Base-by-base conservation (phyloP, 495 filamentous ascomycete genomes). In the Hypoxylon lenormandii region DNA sequence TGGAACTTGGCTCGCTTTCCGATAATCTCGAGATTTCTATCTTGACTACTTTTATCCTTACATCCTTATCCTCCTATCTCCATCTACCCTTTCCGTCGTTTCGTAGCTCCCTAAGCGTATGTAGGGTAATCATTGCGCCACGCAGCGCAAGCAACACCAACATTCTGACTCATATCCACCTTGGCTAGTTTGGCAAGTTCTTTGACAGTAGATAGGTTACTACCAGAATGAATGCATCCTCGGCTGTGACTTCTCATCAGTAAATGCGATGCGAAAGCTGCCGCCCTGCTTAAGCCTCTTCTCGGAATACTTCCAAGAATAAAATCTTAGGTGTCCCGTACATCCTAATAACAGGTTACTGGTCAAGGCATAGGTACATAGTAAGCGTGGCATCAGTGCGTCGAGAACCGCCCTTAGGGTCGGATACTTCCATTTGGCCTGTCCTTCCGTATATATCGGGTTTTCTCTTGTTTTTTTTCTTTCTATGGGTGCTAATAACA, bases 401-500 rank as follows among this genome's bases (percentile, higher is more conserved):
- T 64, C 13, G 21, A 55, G 54, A 42, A 23, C 49, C 38, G 26
- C 38, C 22, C 15, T 36, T 52, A 4, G 8, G 16, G 15, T 23
- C 28, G 33, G 4, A 49, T 15, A 11, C 21, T 26, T 46, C 19
- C 22, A 13, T 16, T 56, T 55, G 43, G 15, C 33, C 21, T 42
- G 50, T 62, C 16, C 15, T 26, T 15, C 3, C 49, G 19, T 51
- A 26, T 49, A 56, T 57, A 58, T 60, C 56, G 47, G 42, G 19
- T 48, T 45, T 60, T 60, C 61, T 54, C 33, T 43, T 50, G 23
- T 42, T 50, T 59, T 47, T 50, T 28, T 55, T 60, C 48, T 56
- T 45, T 66, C 46, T 70, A 66, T 15, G 51, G 46, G 40, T 26
- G 52, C 61, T 70, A 66, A 70, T 70, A 66, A 58, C 52, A 70